Evolutionary conservation across 1,284 basidiomycete species (phyloP), one percentile per base, ranked within the genome.

Genomic region (Singerocomus inundabilis): DNA sequence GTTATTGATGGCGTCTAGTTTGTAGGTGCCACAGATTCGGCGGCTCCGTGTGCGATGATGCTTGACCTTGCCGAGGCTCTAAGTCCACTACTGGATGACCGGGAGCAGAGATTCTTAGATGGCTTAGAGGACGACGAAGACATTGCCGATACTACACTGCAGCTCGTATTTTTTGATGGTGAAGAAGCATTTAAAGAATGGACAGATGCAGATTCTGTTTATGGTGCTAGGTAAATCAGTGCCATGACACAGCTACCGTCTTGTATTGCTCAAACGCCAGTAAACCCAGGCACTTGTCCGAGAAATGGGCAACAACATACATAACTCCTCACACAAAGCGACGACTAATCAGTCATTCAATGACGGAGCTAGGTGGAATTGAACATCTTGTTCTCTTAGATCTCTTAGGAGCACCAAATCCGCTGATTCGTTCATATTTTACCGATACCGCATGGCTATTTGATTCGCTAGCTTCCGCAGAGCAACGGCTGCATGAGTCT

Each of bases 131-230:
- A 87, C 18, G 88, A 94, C 52, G 84, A 88, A 30, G 88, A 92
- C 50, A 76, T 88, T 21, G 80, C 79, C 0, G 85, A 88, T 54
- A 91, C 88, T 8, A 96, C 96, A 1, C 70, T 99, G 13, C 94
- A 98, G 67, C 75, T 99, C n/a, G 76, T 99, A 18, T 97, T 99
- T 64, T 95, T 99, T 55, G 98, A 99, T 62, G 97, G 97, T 4
- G 97, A 99, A 69, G 97, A 99, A 70, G 97, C 97, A 0, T 98
- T 95, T 70, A 76, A 84, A 31, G 75, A 81, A 33, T 99, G 97
- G 97, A 93, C 93, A 1, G 78, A 78, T 31, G 83, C 79, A 1
- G 97, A 99, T 69, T 95, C 91, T 1, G 85, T 95, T 41, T 99
- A 99, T 66, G 97, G 97, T 21, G 87, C 94, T 35, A 83, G 88